Base-by-base conservation (phyloP, 208 protist species). In the Trypanosomatidae sp. region DNA sequence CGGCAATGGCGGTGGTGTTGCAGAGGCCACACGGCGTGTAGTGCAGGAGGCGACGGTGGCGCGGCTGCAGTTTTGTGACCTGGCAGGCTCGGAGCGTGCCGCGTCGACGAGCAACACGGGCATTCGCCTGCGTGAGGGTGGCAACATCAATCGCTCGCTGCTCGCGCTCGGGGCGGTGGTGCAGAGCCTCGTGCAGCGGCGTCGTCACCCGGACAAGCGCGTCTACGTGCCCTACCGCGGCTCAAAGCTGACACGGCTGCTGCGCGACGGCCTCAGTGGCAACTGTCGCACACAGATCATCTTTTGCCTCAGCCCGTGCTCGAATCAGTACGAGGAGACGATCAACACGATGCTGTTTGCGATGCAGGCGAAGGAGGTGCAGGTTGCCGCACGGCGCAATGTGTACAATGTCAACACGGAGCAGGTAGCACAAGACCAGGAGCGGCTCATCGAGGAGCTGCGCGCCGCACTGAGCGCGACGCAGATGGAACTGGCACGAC, bases 131-230 rank as follows among this genome's bases (percentile, higher is more conserved):
- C 62, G 68, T 3, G 92, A 97, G 55, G 92, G 92, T 28, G 89
- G 84, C 43, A 96, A 90, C 55, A 97, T 97, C 54, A 97, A 97
- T 46, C 61, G 75, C 21, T 97, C 92, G 2, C 64, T 97, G 38
- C 69, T 97, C 7, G 89, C 89, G 0, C 77, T 97, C 25, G 84
- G 87, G 39, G 85, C 83, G n/a, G 91, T 95, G 8, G 94, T 96
- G 33, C 94, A 94, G 53, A 71, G 76, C n/a, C 64, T 97, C 8
- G 72, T 43, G 2, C 56, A 73, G 33, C 60, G 56, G 42, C 71
- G 65, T 26, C 47, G 56, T 18, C 25, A 57, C 35, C 66, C 57
- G 6, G 28, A 50, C 8, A 46, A 46, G 15, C 15, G 42, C 15
- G 48, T 70, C 4, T 87, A 79, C 40, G 61, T 92, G n/a, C 79